Evolutionary conservation across 306 rosid genomes (phyloP), one percentile per base, ranked within the genome.

Genomic region (Datisca glomerata): DNA sequence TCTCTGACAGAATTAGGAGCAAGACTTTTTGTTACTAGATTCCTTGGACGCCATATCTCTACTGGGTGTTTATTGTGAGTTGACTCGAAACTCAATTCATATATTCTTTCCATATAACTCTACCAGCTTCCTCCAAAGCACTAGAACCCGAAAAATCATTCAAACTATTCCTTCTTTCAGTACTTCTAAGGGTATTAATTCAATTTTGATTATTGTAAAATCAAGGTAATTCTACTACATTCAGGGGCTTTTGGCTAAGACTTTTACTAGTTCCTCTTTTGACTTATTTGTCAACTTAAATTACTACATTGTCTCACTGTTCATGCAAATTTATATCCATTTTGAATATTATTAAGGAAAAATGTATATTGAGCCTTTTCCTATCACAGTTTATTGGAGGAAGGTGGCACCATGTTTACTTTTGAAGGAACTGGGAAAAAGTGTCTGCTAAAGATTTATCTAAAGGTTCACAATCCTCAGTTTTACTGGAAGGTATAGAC

Each of bases 401-500:
- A 86, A 43, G 96, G 94, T 28, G 96, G 96, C 23, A 73, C 94
- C 12, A 65, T 86, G 58, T 78, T 63, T 50, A 76, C 70, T 54
- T 82, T 86, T 28, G 94, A 79, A 41, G 94, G 94, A 67, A 60
- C 63, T n/a, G 64, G 36, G 24, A 57, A 61, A 57, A 74, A 40
- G 28, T 61, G 80, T 36, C 22, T 41, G 22, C 53, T 61, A 7
- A 71, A 69, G 64, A 41, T 78, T 50, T 74, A 54, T 25, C 27
- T 86, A 38, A 73, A 66, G 63, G 55, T 86, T 67, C 85, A 72
- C 51, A 66, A 10, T 70, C 87, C 94, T 2, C 96, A 82, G 43
- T 86, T 86, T 64, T 86, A 86, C 68, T 82, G 94, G 96, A 86
- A 86, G 92, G 96, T 81, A 49, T 22, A 40, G 32, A 28, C 53